Evolutionary conservation across 1,139 yeast species (phyloP).

Genomic region (Sugiyamaella neomexicana): DNA sequence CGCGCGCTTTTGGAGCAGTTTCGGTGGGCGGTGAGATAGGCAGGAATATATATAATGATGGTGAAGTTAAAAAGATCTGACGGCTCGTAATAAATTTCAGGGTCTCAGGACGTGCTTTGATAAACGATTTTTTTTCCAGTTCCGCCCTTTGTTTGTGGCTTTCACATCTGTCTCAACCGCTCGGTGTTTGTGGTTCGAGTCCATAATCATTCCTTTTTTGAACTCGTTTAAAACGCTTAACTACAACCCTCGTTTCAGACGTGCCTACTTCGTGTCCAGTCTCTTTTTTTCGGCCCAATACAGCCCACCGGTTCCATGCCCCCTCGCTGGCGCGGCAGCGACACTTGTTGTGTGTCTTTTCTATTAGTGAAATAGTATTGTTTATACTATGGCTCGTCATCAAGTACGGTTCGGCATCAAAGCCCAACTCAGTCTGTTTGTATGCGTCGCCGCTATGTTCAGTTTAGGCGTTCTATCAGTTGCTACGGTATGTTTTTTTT

Average conservation of each 20-base stretch:
- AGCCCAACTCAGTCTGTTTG: slow-evolving; percentile 69
- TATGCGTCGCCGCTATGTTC: slow-evolving; percentile 67
- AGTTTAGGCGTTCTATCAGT: slow-evolving; percentile 71
- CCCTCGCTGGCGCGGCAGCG: neutral
- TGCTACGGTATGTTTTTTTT: slow-evolving; percentile 51
- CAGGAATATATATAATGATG: neutral
- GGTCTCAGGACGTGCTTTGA: neutral
- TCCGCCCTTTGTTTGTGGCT: no score
- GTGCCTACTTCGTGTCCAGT: neutral
- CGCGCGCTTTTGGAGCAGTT: neutral
- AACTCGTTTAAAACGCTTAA: neutral
- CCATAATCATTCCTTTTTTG: neutral
- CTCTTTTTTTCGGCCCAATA: neutral
- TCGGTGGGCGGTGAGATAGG: neutral
- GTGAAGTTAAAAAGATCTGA: neutral
- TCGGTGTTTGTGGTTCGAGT: no score
- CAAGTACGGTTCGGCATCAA: slow-evolving; percentile 39
- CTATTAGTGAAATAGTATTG: neutral
- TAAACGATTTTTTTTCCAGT: no score
- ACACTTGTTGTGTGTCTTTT: neutral
- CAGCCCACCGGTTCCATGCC: slow-evolving; percentile 2
- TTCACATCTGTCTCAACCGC: no score
- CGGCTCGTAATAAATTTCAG: neutral
- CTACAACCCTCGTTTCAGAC: neutral
- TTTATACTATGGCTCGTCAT: slow-evolving; percentile 7